Base-by-base conservation (phyloP, 2,329 filamentous ascomycete species). In the Zymoseptoria ardabiliae region DNA sequence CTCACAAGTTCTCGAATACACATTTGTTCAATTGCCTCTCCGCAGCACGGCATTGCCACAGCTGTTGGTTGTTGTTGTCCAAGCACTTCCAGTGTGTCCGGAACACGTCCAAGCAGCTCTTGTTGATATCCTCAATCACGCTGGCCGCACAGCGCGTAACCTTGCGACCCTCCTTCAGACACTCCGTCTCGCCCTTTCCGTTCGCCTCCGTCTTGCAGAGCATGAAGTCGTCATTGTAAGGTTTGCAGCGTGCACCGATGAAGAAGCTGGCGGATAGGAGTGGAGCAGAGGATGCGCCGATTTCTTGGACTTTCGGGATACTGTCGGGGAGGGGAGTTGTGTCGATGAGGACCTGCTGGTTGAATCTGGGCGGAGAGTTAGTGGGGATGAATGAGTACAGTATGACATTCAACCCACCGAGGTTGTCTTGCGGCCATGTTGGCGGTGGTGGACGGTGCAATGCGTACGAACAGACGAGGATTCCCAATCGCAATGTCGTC, bases 201-300 rank as follows among this genome's bases (percentile, higher is more conserved):
- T 90, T 88, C 71, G 91, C 87, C 79, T 97, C 91, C 68, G 85
- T 90, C 87, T 99, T 99, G 88, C 94, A 99, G 81, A 96, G 90
- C 93, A 99, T 99, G 80, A 89, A 99, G 79, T 99, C 94, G 81
- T 99, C 94, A 78, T 97, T 97, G 83, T 92, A 99, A 59, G 89
- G 82, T 75, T 85, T 88, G 86, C 94, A 99, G 73, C 93, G 88
- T 67, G 91, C 92, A 65, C 94, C 94, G 74, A 99, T 99, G 77
- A 97, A 99, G 83, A 90, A 99, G 56, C 91, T 86, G 30, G 94
- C 94, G 66, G 90, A 96, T 61, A 96, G 81, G 51, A 99, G 84
- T 58, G 94, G 94, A 48, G 92, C 94, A 59, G 93, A 97, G 72
- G 88, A 96, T 72, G 91, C 85, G 72, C 94, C 94, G 68, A 99